phyloP scores from a whole-genome alignment of 495 filamentous ascomycete species.

The Stereocaulon alpinum region DNA sequence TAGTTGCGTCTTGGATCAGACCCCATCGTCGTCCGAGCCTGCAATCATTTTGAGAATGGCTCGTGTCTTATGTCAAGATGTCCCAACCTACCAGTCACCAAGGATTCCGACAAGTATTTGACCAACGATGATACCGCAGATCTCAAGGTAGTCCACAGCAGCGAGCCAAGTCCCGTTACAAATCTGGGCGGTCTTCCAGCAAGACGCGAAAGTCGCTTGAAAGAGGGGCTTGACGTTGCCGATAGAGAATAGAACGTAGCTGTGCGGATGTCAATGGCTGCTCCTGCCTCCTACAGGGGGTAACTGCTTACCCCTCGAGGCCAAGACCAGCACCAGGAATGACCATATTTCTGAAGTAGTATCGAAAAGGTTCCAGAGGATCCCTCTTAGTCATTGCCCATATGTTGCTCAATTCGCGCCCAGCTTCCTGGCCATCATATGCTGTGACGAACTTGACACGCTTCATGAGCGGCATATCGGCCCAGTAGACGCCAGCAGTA shows the following conservation, averaged over 20 bases:
- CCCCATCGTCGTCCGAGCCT: conserved; percentile 83
- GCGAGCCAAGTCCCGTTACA: conserved; percentile 68
- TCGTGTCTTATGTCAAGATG: not conserved
- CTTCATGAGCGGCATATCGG: conserved; percentile 58
- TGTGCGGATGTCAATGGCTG: conserved; percentile 13
- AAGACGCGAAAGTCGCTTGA: conserved; percentile 52
- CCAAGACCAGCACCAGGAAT: conserved; percentile 80
- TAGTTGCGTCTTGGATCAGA: conserved; percentile 81
- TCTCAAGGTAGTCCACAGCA: conserved; percentile 74
- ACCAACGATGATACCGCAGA: conserved; percentile 80
- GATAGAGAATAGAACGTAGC: conserved; percentile 90
- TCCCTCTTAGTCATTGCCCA: conserved; percentile 71
- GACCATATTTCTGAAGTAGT: conserved; percentile 79
- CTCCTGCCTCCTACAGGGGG: too few species aligned
- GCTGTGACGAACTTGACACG: conserved; percentile 61
- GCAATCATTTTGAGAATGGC: not conserved
- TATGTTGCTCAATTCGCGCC: conserved; percentile 52
- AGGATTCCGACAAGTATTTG: conserved; percentile 64
- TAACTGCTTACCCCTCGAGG: conserved; percentile 56
- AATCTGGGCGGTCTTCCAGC: conserved; percentile 55
- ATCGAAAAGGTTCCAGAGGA: conserved; percentile 66
- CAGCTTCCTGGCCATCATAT: conserved; percentile 54
- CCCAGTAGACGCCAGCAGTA: conserved; percentile 76
- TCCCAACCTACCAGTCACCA: conserved; percentile 40
- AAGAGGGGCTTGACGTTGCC: conserved; percentile 78